Evolutionary conservation across 2,329 filamentous ascomycete species (phyloP).

Genomic region (Pseudogymnoascus sp.): DNA sequence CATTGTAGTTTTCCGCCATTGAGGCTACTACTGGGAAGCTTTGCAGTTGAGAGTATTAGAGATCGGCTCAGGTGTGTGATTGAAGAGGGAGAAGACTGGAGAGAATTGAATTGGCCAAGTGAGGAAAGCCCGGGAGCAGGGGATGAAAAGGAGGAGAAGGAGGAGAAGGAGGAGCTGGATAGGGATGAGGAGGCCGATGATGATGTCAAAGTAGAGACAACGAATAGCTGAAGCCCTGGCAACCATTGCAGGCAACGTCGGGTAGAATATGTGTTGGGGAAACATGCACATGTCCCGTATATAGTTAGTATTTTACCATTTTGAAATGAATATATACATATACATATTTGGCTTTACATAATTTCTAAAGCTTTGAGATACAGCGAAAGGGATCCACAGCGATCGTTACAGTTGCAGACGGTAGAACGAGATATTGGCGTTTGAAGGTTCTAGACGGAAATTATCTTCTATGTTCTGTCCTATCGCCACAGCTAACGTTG

Average conservation of each 20-base stretch:
- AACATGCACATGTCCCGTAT: background rate
- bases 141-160: conserved; percentile 4
- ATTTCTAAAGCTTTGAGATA: too few relatives aligned
- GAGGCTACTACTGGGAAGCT: conserved; percentile 78
- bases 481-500: background rate
- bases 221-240: background rate
- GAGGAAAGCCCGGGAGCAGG: conserved; percentile 11
- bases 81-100: conserved; percentile 93
- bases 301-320: background rate
- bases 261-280: background rate
- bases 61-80: conserved; percentile 85
- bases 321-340: too few relatives aligned
- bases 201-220: background rate
- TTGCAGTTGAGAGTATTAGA: conserved; percentile 91
- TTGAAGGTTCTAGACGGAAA: too few relatives aligned
- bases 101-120: conserved; percentile 59
- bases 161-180: conserved; percentile 9
- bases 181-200: conserved; percentile 7
- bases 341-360: too few relatives aligned
- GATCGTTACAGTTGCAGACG: too few relatives aligned
- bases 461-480: too few relatives aligned
- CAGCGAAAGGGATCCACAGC: too few relatives aligned
- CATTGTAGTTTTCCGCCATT: conserved; percentile 93
- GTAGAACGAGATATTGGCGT: too few relatives aligned
- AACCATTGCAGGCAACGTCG: background rate